Conservation (phyloP, 2,329 filamentous ascomycete genomes). For the Epicoccum sorghinum region DNA sequence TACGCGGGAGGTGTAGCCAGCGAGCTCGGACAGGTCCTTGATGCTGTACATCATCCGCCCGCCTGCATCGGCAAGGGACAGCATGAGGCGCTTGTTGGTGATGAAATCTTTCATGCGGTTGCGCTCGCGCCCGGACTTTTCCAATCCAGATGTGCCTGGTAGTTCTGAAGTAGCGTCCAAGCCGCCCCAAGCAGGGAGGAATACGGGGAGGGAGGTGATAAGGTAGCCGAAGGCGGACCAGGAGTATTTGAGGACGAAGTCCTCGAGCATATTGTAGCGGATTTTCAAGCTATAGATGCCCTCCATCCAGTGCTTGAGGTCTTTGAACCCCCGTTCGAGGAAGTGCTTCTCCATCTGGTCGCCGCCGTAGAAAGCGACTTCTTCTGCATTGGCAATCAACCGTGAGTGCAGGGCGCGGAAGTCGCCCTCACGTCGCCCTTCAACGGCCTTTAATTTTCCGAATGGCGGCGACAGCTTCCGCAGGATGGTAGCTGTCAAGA, state of each 20-base stretch:
- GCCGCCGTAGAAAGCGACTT: slow-evolving; percentile 96
- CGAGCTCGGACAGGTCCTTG: slow-evolving; percentile 94
- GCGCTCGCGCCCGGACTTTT: slow-evolving; percentile 69
- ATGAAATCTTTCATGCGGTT: slow-evolving; percentile 98
- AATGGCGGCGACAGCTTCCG: slow-evolving; percentile 91
- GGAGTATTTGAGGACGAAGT: slow-evolving; percentile 97
- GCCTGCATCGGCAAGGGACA: slow-evolving; percentile 93
- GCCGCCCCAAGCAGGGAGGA: slow-evolving; percentile 92
- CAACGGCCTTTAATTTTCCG: slow-evolving; percentile 93
- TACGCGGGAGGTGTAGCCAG: slow-evolving; percentile 93
- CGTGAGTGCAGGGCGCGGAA: slow-evolving; percentile 91
- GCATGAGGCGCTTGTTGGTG: slow-evolving; percentile 97
- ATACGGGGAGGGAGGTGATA: slow-evolving; percentile 89
- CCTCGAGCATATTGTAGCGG: slow-evolving; percentile 97
- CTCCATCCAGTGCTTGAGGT: slow-evolving; percentile 96
- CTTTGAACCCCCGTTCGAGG: slow-evolving; percentile 88
- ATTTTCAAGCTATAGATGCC: slow-evolving; percentile 97
- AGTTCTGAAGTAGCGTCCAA: slow-evolving; percentile 75
- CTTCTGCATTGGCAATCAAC: slow-evolving; percentile 94
- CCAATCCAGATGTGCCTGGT: slow-evolving; percentile 44
- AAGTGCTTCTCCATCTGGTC: slow-evolving; percentile 95
- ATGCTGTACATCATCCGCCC: slow-evolving; percentile 99
- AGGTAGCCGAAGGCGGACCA: slow-evolving; percentile 99
- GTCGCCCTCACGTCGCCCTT: slow-evolving; percentile 92
- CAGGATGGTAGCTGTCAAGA: slow-evolving; percentile 88